A percentile compares a stretch with the other conserved stretches of the same genome.
phyloP scores from a whole-genome alignment of 1,284 basidiomycete genomes.

The Boletus albobrunnescens region DNA sequence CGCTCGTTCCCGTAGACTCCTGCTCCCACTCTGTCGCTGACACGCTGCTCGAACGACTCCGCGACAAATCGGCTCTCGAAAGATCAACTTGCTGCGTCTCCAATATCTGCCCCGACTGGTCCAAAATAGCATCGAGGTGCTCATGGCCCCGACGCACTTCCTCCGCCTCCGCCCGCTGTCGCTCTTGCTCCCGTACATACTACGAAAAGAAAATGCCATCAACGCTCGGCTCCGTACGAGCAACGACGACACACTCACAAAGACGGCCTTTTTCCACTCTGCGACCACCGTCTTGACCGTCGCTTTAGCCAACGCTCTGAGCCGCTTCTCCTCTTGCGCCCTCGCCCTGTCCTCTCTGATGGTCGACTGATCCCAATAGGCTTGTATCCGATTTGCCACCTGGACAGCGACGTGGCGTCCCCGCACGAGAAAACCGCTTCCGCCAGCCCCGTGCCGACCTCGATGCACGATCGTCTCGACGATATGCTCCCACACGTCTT shows the following conservation, averaged over 20 bases:
- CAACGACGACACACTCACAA: conserved; percentile 49
- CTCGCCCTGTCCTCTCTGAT: conserved; percentile 63
- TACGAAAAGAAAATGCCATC: conserved; percentile 6
- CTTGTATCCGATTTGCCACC: conserved; percentile 66
- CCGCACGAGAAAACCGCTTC: conserved; percentile 37
- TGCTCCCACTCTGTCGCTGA: conserved; percentile 39
- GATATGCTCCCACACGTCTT: conserved; percentile 55
- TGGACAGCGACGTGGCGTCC: conserved; percentile 50
- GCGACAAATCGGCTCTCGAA: conserved; percentile 42
- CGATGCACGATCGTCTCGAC: conserved; percentile 43
- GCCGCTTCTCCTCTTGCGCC: conserved; percentile 63
- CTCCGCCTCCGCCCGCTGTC: conserved; percentile 43
- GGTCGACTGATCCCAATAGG: conserved; percentile 75
- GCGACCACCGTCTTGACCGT: conserved; percentile 68
- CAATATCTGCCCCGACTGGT: conserved; percentile 85
- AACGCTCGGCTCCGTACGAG: conserved; percentile 2
- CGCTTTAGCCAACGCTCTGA: conserved; percentile 67
- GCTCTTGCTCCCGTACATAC: conserved; percentile 32
- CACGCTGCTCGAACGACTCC: conserved; percentile 55
- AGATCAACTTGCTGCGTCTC: conserved; percentile 79
- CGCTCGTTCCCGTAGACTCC: conserved; percentile 48
- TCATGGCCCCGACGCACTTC: conserved; percentile 70
- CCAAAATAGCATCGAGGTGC: conserved; percentile 87
- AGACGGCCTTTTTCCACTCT: conserved; percentile 89
- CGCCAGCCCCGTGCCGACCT: conserved; percentile 30